Evolutionary conservation across 225 moss, liverwort and hornwort species (phyloP).

Genomic region (Marchantia polymorpha): DNA sequence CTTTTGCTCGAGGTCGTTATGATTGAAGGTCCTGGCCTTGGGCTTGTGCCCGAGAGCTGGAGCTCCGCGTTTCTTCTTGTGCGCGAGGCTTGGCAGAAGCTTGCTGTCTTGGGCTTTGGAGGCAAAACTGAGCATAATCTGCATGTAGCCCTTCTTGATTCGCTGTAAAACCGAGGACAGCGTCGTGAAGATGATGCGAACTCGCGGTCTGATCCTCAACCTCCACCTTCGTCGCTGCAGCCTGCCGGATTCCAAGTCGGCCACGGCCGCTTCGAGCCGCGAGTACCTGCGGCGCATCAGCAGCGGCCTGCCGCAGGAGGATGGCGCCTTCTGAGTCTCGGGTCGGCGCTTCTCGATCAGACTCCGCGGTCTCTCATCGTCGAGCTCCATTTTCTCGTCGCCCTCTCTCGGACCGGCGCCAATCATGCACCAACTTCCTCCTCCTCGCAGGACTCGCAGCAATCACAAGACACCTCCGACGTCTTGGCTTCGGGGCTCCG

Average conservation of each 20-base stretch:
- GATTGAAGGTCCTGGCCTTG: slow-evolving; percentile 2
- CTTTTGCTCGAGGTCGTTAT: slow-evolving; percentile 24
- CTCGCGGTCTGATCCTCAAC: slow-evolving; percentile 30
- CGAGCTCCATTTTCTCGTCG: background rate
- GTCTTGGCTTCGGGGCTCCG: background rate
- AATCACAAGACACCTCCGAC: background rate
- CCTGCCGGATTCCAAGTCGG: background rate
- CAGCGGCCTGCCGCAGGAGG: background rate
- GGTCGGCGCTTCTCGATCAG: slow-evolving; percentile 19
- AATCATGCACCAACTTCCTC: background rate
- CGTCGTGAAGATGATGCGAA: slow-evolving; percentile 27
- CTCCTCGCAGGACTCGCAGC: background rate
- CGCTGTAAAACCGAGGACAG: slow-evolving; percentile 26
- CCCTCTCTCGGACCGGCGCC: background rate
- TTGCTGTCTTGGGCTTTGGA: slow-evolving; percentile 27
- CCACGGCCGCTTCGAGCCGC: slow-evolving; percentile 24
- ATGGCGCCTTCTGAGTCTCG: slow-evolving; percentile 3
- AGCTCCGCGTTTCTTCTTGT: slow-evolving; percentile 28
- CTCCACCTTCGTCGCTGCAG: slow-evolving; percentile 27
- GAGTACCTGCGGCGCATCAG: slow-evolving; percentile 24
- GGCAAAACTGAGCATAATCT: slow-evolving; percentile 23
- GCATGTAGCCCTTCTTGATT: slow-evolving; percentile 5
- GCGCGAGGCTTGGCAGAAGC: slow-evolving; percentile 15
- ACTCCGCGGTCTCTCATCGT: slow-evolving; percentile 1
- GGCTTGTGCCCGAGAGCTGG: slow-evolving; percentile 14